These are phyloP conservation scores for Yamadazyma phyllophila DNA, from an alignment of 805 yeast genomes.

Conservation along the genomic window DNA sequence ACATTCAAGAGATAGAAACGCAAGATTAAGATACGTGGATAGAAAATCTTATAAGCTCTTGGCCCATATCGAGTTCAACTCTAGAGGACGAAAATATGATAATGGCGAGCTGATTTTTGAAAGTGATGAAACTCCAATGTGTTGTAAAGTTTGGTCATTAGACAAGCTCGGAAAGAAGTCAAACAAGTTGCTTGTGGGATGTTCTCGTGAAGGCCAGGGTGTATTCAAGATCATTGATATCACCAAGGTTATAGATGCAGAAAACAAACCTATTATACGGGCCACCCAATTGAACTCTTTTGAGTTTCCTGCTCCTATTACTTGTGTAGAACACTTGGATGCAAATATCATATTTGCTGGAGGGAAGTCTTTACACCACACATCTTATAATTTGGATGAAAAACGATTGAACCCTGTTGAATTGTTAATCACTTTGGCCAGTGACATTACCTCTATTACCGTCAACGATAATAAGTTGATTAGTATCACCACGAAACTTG, in stretches of 20 bases:
- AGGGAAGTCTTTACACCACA: conserved; percentile 27
- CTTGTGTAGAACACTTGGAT: conserved; percentile 33
- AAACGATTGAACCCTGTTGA: conserved; percentile 30
- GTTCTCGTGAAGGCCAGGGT: conserved; percentile 20
- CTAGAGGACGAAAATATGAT: conserved; percentile 18
- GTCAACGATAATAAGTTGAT: conserved; percentile 15
- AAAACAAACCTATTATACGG: conserved; percentile 16
- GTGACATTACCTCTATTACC: conserved; percentile 27
- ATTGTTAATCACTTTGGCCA: conserved; percentile 24
- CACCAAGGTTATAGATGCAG: conserved; percentile 15
- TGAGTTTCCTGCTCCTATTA: conserved; percentile 30
- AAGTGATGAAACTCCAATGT: conserved; percentile 29
- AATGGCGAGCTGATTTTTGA: conserved; percentile 9
- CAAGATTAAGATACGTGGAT: conserved; percentile 33
- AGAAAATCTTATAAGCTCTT: conserved; percentile 25
- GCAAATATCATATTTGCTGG: conserved; percentile 32
- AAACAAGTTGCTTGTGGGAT: conserved; percentile 30
- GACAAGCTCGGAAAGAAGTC: conserved; percentile 27
- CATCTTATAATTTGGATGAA: conserved; percentile 31
- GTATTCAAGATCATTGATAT: conserved; percentile 37
- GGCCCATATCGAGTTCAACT: conserved; percentile 22
- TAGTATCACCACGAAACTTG: conserved; percentile 31
- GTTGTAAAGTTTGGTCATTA: conserved; percentile 36
- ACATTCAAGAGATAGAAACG: conserved; percentile 23
- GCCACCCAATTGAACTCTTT: conserved; percentile 33